Percentiles rank a stretch among this genome's conserved stretches.
Conservation (phyloP, 2,329 filamentous ascomycete species). For the Penicillium sp. region DNA sequence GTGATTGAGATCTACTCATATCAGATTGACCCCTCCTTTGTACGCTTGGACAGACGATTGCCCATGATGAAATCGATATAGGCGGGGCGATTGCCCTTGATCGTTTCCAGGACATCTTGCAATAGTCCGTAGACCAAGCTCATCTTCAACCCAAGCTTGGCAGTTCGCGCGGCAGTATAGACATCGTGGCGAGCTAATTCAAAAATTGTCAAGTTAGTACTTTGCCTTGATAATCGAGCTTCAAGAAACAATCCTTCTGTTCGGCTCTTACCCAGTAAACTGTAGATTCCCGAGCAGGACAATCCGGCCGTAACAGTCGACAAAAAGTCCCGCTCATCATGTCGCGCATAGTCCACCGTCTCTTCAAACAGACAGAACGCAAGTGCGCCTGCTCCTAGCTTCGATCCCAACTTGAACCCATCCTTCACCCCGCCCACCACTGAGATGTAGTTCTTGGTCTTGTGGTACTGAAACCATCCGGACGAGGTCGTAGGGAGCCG, state of each 20-base stretch:
- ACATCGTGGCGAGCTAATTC: conserved; percentile 76
- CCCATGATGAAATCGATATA: conserved; percentile 73
- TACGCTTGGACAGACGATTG: conserved; percentile 42
- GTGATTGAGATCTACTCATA: background rate
- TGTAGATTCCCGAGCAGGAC: conserved; percentile 84
- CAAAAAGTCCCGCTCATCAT: conserved; percentile 71
- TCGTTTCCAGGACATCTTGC: conserved; percentile 75
- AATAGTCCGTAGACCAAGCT: conserved; percentile 79
- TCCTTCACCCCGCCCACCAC: conserved; percentile 79
- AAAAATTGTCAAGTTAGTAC: conserved; percentile 23
- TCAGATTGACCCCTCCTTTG: conserved; percentile 30
- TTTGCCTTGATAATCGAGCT: too few relatives aligned
- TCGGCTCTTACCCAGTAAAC: conserved; percentile 73
- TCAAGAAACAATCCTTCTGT: too few relatives aligned
- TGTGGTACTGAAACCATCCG: conserved; percentile 99
- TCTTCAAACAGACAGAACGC: conserved; percentile 84
- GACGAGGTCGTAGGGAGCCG: conserved; percentile 80
- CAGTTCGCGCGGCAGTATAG: conserved; percentile 76
- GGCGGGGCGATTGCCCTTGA: conserved; percentile 73
- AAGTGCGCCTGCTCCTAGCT: conserved; percentile 73
- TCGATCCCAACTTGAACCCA: conserved; percentile 74
- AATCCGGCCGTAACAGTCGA: conserved; percentile 84
- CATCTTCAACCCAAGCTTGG: conserved; percentile 77
- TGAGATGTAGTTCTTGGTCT: conserved; percentile 92
- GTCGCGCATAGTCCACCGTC: conserved; percentile 72